Evolutionary conservation across 768 basidiomycete species (phyloP).

Genomic region (Panaeolus cyanescens): DNA sequence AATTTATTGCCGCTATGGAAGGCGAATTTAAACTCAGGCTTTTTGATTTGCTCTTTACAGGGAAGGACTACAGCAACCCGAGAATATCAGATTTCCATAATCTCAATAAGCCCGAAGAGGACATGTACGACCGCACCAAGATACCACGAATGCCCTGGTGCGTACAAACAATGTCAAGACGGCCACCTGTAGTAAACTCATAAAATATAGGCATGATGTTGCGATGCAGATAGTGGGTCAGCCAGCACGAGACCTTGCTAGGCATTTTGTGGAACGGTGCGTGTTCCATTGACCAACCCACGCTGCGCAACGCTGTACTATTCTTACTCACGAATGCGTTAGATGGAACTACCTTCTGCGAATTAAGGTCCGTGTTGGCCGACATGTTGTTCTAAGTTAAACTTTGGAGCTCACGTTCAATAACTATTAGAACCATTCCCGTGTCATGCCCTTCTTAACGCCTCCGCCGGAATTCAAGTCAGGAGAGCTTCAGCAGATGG

Average conservation of each 20-base stretch:
- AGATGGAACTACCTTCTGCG: slow-evolving; percentile 95
- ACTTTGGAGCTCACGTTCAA: slow-evolving; percentile 2
- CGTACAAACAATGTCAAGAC: slow-evolving; percentile 18
- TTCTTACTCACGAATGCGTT: slow-evolving; percentile 6
- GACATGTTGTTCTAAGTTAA: slow-evolving; percentile 2
- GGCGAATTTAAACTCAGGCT: not conserved
- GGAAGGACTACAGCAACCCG: slow-evolving; percentile 95
- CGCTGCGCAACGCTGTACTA: slow-evolving; percentile 6
- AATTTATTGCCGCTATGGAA: slow-evolving; percentile 13
- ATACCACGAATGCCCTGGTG: slow-evolving; percentile 97
- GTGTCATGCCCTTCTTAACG: slow-evolving; percentile 88
- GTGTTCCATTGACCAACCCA: slow-evolving; percentile 7
- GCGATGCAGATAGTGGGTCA: slow-evolving; percentile 95
- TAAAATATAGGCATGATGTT: slow-evolving; percentile 83
- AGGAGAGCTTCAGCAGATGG: slow-evolving; percentile 73
- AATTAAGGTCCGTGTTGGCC: slow-evolving; percentile 68
- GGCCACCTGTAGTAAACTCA: not conserved
- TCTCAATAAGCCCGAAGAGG: slow-evolving; percentile 88
- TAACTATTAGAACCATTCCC: slow-evolving; percentile 79
- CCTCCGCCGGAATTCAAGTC: slow-evolving; percentile 92
- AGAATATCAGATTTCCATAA: slow-evolving; percentile 84
- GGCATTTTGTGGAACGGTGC: slow-evolving; percentile 93
- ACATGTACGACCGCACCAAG: slow-evolving; percentile 92
- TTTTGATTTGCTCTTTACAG: slow-evolving; percentile 35
- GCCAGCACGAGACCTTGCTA: slow-evolving; percentile 90